These are phyloP conservation scores for Aphanomyces stellatus DNA, from an alignment of 352 stramenopile genomes.

Conservation along the genomic window DNA sequence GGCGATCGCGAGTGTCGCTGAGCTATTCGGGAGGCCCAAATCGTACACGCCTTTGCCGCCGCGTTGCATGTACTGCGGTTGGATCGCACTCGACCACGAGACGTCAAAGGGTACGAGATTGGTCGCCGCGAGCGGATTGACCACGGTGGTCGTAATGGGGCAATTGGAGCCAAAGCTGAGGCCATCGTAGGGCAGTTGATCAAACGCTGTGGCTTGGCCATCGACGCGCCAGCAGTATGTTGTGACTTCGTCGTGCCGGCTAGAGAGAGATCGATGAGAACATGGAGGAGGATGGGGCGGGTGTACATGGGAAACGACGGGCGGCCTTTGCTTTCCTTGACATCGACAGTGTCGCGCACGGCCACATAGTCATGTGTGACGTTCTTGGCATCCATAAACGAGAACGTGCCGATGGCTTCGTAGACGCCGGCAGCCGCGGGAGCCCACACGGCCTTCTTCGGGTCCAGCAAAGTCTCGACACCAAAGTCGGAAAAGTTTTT, in stretches of 20 bases:
- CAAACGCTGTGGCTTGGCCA: neutral
- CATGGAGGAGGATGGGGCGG: neutral
- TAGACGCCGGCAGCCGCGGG: neutral
- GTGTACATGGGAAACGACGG: neutral
- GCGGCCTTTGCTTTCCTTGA: neutral
- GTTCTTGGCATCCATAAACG: neutral
- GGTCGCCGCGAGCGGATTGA: neutral
- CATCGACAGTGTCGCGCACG: neutral
- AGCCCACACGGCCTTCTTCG: neutral
- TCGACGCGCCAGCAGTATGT: slow-evolving; percentile 14
- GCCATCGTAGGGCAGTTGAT: neutral
- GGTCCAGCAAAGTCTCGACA: neutral
- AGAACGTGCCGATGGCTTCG: neutral
- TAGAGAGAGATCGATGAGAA: neutral
- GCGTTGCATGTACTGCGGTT: neutral
- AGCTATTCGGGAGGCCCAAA: neutral
- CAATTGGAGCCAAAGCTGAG: neutral
- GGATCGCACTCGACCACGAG: neutral
- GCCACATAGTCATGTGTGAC: neutral
- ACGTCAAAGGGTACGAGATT: slow-evolving; percentile 2
- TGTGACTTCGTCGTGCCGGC: neutral
- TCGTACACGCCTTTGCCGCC: neutral
- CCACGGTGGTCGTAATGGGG: neutral
- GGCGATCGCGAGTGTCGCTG: neutral
- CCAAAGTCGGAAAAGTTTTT: neutral